These are phyloP conservation scores for Amphirosellinia nigrospora DNA, from an alignment of 495 filamentous ascomycete species.

Conservation along the genomic window DNA sequence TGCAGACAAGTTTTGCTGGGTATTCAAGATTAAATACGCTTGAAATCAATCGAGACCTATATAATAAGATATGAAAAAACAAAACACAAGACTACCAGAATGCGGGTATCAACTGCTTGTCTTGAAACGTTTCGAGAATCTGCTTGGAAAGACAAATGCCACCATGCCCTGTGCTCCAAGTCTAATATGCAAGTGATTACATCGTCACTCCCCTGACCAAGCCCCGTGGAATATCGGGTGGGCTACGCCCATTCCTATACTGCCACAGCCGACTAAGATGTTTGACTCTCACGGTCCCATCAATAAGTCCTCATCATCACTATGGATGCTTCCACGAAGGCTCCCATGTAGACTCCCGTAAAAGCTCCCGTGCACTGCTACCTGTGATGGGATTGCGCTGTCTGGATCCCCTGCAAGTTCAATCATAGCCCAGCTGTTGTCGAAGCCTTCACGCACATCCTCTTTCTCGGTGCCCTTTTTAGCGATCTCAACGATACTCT, in stretches of 20 bases:
- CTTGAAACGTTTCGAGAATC: background rate
- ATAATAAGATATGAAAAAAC: background rate
- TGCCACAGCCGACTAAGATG: constrained; percentile 76
- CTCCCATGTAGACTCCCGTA: constrained; percentile 21
- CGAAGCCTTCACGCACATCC: constrained; percentile 46
- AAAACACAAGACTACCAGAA: constrained; percentile 1
- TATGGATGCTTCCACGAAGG: constrained; percentile 18
- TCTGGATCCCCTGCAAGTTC: constrained; percentile 29
- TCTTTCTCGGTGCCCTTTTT: constrained; percentile 46
- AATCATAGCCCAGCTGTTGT: constrained; percentile 41
- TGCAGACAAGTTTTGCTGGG: constrained; percentile 55
- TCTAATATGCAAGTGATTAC: constrained; percentile 9
- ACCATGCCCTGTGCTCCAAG: background rate
- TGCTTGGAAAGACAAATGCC: background rate
- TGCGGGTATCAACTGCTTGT: constrained; percentile 3
- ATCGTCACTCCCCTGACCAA: constrained; percentile 18
- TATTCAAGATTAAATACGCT: constrained; percentile 55
- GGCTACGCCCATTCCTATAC: constrained; percentile 72
- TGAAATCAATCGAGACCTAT: constrained; percentile 12
- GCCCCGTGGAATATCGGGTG: constrained; percentile 45
- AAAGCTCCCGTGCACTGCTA: constrained; percentile 42
- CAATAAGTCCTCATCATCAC: constrained; percentile 29
- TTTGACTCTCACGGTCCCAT: constrained; percentile 59
- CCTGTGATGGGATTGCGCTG: constrained; percentile 34
- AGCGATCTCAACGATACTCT: constrained; percentile 54